Base-by-base conservation (phyloP, 371 early-diverging fungal genomes). In the Mortierella sp. region DNA sequence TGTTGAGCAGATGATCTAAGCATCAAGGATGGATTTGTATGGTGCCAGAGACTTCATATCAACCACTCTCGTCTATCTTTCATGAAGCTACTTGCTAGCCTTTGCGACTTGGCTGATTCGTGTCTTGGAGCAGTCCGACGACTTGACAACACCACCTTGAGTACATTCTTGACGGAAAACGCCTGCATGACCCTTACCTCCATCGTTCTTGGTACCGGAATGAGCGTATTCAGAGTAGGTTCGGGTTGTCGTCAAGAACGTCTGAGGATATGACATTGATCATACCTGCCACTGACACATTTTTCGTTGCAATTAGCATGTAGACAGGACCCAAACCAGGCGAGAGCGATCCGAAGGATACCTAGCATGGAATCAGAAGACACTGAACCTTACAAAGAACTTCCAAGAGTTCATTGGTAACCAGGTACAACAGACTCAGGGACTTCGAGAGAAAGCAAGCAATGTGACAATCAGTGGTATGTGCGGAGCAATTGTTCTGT, bases 391-490 rank as follows among this genome's bases (percentile, higher is more conserved):
- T 27, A 67, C 63, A 10, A 60, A 49, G 13, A 54, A 59, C 13
- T 67, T 67, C 28, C 47, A 59, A 40, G 63, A 54, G 19, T 63
- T 67, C 21, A 22, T 54, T 7, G 50, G 59, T 14, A 52, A 59
- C 3, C 63, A 63, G 16, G 29, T 74, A 12, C 63, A 59, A 25
- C 45, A 54, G 31, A 44, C 39, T 12, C 22, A 16, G 0, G 57
- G 49, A 17, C 58, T 63, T n/a, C 37, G 21, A 39, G 44, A 34
- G 9, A 55, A 48, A 17, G 66, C 70, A 16, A 34, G 43, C 28
- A 54, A 57, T 31, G n/a, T 65, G 51, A 58, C 63, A 3, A 64
- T 76, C 22, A 39, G 41, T 28, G 59, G 77, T 69, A 65, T 29
- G 24, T 22, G 54, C 54, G 58, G 50, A 34, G 21, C 50, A 60